Percentiles rank a stretch among this genome's conserved stretches.
Evolutionary conservation across 2,329 filamentous ascomycete species (phyloP).

Genomic region (Aspergillus pseudoglaucus): DNA sequence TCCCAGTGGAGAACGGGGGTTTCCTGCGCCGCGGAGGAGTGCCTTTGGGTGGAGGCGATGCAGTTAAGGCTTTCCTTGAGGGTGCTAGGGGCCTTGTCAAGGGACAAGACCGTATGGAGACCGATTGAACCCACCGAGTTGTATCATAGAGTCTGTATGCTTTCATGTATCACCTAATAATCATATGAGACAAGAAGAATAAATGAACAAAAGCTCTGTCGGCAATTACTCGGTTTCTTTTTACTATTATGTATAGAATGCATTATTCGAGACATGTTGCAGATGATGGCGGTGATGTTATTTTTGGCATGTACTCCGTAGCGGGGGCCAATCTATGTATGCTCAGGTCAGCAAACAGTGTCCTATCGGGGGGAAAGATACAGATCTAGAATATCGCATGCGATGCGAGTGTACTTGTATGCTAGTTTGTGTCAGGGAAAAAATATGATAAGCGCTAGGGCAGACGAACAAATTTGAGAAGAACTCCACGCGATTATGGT

Average conservation of each 20-base stretch:
- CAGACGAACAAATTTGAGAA: too few species aligned
- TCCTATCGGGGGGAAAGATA: too few species aligned
- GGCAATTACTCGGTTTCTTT: neutral
- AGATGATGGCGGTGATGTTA: neutral
- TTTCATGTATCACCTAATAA: conserved; percentile 2
- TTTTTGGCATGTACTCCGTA: neutral
- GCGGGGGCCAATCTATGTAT: too few species aligned
- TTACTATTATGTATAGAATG: too few species aligned
- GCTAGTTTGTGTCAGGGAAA: too few species aligned
- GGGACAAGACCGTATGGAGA: conserved; percentile 44
- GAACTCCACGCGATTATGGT: neutral
- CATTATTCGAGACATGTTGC: too few species aligned
- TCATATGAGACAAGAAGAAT: neutral
- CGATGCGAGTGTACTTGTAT: too few species aligned
- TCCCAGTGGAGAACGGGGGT: conserved; percentile 78
- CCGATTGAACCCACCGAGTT: conserved; percentile 24
- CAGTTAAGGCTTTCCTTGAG: conserved; percentile 84
- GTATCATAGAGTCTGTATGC: neutral
- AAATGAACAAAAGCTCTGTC: neutral
- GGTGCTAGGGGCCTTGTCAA: conserved; percentile 76
- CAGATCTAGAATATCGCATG: too few species aligned
- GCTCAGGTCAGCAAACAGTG: too few species aligned
- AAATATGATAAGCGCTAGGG: too few species aligned
- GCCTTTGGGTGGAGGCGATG: conserved; percentile 80
- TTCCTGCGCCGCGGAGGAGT: conserved; percentile 70